phyloP scores from a whole-genome alignment of 2,329 filamentous ascomycete genomes.

The Arthrobotrys entomopaga region DNA sequence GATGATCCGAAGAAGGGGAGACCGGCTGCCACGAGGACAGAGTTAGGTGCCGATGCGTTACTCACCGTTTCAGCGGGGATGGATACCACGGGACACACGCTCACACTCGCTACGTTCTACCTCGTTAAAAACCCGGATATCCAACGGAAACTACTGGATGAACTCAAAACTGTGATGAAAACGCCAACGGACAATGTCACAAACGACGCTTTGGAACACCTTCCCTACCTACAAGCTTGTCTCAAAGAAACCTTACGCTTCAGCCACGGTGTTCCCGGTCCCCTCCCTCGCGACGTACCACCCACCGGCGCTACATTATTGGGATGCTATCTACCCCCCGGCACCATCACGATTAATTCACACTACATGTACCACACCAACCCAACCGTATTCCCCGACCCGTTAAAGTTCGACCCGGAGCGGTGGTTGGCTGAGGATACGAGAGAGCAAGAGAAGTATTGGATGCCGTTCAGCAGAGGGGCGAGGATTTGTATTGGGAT shows the following conservation, averaged over 20 bases:
- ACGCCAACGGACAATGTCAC: conserved; percentile 13
- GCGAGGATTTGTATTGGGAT: conserved; percentile 42
- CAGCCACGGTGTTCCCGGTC: conserved; percentile 34
- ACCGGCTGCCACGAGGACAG: conserved; percentile 28
- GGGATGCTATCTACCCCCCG: conserved; percentile 25
- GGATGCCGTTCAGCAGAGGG: conserved; percentile 42
- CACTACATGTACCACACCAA: conserved; percentile 42
- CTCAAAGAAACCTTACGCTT: conserved; percentile 41
- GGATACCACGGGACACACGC: conserved; percentile 52
- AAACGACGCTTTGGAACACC: conserved; percentile 25
- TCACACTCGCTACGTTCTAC: conserved; percentile 38
- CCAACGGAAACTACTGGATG: conserved; percentile 27
- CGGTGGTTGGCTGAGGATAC: conserved; percentile 39
- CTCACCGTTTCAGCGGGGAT: conserved; percentile 47
- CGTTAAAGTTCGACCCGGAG: conserved; percentile 29
- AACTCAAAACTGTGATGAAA: conserved; percentile 40
- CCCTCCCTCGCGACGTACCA: conserved; percentile 34
- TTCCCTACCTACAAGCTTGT: conserved; percentile 38
- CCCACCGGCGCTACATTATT: conserved; percentile 12
- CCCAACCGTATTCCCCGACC: conserved; percentile 30
- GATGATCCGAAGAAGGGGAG: conserved; percentile 43
- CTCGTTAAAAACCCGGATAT: conserved; percentile 40
- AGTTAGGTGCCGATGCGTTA: conserved; percentile 35
- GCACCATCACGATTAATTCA: conserved; percentile 16
- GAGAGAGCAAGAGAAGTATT: conserved; percentile 37